Percentiles rank a stretch among this genome's conserved stretches.
Conservation (phyloP, 2,329 filamentous ascomycete species). For the Talaromyces amestolkiae region DNA sequence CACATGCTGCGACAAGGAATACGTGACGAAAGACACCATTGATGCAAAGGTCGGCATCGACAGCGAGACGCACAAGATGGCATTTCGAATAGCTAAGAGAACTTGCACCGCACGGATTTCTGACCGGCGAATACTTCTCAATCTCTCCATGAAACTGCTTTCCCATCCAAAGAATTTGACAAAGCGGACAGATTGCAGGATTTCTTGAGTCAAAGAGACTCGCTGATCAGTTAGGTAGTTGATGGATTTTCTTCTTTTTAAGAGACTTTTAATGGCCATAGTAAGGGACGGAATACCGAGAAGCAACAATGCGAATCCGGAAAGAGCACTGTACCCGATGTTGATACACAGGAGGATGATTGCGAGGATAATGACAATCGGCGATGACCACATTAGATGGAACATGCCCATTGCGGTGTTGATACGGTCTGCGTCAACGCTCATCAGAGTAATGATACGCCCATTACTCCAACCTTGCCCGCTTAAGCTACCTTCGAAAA, state of each 20-base stretch:
- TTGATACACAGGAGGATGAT: constrained; percentile 80
- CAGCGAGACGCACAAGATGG: constrained; percentile 78
- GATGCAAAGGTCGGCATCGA: constrained; percentile 87
- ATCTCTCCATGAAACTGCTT: constrained; percentile 73
- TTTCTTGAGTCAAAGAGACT: constrained; percentile 88
- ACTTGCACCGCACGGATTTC: constrained; percentile 85
- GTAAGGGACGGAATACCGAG: constrained; percentile 76
- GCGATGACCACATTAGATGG: constrained; percentile 87
- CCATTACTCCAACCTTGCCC: constrained; percentile 89
- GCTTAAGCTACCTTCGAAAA: constrained; percentile 33
- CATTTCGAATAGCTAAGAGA: constrained; percentile 78
- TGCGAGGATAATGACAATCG: constrained; percentile 69
- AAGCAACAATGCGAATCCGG: constrained; percentile 80
- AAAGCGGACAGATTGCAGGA: constrained; percentile 84
- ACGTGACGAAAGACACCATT: constrained; percentile 90
- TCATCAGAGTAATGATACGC: constrained; percentile 89
- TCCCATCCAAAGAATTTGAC: constrained; percentile 99
- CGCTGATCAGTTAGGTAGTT: constrained; percentile 94
- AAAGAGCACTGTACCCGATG: constrained; percentile 81
- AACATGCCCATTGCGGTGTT: constrained; percentile 86
- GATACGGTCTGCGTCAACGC: constrained; percentile 88
- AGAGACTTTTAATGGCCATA: constrained; percentile 71
- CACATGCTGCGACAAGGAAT: constrained; percentile 60
- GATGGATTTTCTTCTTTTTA: constrained; percentile 72
- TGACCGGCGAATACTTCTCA: constrained; percentile 68